A percentile compares a stretch with the other conserved stretches of the same genome.
Evolutionary conservation across 352 stramenopile species (phyloP).

Genomic region (Phytophthora citricola): DNA sequence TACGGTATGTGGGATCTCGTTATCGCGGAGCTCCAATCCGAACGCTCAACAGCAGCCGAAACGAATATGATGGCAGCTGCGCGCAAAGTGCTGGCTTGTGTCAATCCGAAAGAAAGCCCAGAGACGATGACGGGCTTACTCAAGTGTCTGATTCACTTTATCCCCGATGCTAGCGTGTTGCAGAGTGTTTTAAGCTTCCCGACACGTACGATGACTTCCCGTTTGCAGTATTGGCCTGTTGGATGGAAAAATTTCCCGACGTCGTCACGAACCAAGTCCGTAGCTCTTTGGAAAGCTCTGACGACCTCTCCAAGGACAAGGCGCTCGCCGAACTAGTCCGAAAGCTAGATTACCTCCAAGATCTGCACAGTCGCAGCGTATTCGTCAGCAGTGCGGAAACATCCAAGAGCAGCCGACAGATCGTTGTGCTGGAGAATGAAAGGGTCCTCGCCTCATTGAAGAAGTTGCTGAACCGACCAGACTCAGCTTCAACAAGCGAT

Average conservation of each 20-base stretch:
- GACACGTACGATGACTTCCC: constrained; percentile 71
- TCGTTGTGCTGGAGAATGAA: constrained; percentile 61
- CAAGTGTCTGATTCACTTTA: constrained; percentile 79
- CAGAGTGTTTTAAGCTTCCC: constrained; percentile 78
- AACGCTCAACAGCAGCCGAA: constrained; percentile 38
- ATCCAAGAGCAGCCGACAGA: constrained; percentile 12
- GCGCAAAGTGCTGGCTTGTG: constrained; percentile 78
- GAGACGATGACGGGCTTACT: constrained; percentile 81
- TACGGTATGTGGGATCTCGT: constrained; percentile 84
- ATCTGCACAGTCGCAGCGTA: constrained; percentile 31
- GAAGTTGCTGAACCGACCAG: constrained; percentile 41
- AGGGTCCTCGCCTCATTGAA: constrained; percentile 42
- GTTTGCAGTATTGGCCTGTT: constrained; percentile 67
- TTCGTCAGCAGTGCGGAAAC: constrained; percentile 2
- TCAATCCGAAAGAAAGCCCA: constrained; percentile 70
- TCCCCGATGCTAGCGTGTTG: constrained; percentile 68
- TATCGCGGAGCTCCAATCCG: constrained; percentile 64
- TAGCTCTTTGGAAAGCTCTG: constrained; percentile 47
- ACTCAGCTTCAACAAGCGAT: constrained; percentile 12
- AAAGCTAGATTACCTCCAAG: constrained; percentile 73
- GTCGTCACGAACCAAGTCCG: constrained; percentile 67
- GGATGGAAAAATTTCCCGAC: constrained; percentile 72
- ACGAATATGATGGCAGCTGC: constrained; percentile 74
- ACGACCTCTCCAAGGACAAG: constrained; percentile 50
- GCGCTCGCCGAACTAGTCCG: constrained; percentile 50